Conservation (phyloP, 371 early-diverging fungal species). For the Mortierella sp. region DNA sequence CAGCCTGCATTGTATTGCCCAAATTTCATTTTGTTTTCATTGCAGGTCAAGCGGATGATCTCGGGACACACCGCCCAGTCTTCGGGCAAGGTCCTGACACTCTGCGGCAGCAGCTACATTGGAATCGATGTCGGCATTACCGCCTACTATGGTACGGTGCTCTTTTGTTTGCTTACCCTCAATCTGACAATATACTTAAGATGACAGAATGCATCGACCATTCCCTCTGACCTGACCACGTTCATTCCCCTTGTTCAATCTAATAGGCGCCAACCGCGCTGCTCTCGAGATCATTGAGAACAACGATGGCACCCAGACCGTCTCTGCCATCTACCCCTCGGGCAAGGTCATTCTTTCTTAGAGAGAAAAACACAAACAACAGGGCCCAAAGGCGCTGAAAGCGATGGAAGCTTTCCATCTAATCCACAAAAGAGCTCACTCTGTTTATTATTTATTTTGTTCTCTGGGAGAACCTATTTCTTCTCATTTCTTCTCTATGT, state of each 20-base stretch:
- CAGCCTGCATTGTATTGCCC: no score
- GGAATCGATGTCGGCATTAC: slow-evolving; percentile 86
- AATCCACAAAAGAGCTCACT: neutral
- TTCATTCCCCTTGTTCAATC: neutral
- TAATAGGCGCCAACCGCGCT: slow-evolving; percentile 20
- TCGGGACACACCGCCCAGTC: slow-evolving; percentile 84
- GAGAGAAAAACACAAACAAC: neutral
- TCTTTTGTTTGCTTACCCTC: neutral
- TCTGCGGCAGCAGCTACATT: slow-evolving; percentile 74
- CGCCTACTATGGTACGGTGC: slow-evolving; percentile 68
- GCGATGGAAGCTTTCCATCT: neutral
- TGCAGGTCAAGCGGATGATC: slow-evolving; percentile 79
- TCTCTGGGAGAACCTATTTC: neutral
- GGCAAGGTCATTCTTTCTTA: slow-evolving; percentile 22
- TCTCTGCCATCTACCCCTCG: slow-evolving; percentile 30
- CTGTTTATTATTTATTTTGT: neutral
- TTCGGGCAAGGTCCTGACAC: slow-evolving; percentile 71
- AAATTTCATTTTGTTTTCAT: neutral
- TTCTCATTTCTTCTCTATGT: neutral
- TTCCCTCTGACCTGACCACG: neutral
- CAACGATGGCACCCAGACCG: slow-evolving; percentile 38
- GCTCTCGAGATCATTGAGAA: slow-evolving; percentile 49
- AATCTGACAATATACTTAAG: neutral
- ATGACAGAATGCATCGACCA: neutral
- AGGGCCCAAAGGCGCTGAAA: neutral